These are phyloP conservation scores for Leccinum variicolor DNA, from an alignment of 768 basidiomycete species.

Conservation along the genomic window DNA sequence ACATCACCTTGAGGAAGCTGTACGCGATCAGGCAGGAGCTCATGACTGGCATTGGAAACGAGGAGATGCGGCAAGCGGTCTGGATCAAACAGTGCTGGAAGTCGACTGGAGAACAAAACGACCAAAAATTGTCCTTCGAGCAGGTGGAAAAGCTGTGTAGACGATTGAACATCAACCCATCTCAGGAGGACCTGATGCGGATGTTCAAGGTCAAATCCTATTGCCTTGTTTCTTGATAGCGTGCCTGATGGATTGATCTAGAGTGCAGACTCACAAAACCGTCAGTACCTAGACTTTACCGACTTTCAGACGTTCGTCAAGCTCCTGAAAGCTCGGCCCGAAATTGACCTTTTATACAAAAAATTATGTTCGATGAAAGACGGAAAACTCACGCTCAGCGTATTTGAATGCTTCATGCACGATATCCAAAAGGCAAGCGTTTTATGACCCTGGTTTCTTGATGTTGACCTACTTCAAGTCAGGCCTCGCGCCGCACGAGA, in stretches of 20 bases:
- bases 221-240: not conserved
- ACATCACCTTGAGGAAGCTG: constrained; percentile 59
- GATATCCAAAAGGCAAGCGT: constrained; percentile 46
- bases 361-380: constrained; percentile 31
- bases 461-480: constrained; percentile 31
- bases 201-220: constrained; percentile 43
- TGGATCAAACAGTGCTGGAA: constrained; percentile 89
- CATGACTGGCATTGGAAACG: constrained; percentile 62
- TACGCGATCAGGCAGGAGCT: constrained; percentile 65
- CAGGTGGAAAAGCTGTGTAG: constrained; percentile 72
- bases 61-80: constrained; percentile 59
- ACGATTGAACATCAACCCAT: constrained; percentile 63
- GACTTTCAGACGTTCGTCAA: constrained; percentile 84
- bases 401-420: constrained; percentile 52
- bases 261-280: constrained; percentile 58
- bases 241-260: constrained; percentile 24
- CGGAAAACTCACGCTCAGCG: constrained; percentile 34
- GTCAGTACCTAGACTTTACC: constrained; percentile 66
- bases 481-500: constrained; percentile 29
- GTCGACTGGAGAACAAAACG: constrained; percentile 57
- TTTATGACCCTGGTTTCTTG: not conserved
- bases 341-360: constrained; percentile 66
- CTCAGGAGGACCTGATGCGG: constrained; percentile 47
- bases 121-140: constrained; percentile 62
- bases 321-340: constrained; percentile 78